Conservation (phyloP, 129 eudicot species). For the Silybum marianum region DNA sequence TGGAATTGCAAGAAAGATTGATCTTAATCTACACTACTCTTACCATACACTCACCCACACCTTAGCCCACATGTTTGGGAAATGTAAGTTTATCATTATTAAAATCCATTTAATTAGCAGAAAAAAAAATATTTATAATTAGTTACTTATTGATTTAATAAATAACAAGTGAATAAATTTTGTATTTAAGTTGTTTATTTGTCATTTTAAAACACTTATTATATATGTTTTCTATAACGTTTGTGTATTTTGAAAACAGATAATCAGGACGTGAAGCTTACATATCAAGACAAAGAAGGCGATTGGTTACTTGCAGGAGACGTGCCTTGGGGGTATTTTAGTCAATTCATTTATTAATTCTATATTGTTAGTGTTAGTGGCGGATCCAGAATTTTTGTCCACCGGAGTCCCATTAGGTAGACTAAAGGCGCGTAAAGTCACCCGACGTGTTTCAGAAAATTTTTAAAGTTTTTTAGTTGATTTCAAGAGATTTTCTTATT, state of each 20-base stretch:
- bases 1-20: conserved; percentile 71
- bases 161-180: not conserved
- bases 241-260: conserved; percentile 32
- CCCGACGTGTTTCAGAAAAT: no score
- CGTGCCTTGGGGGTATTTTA: conserved; percentile 66
- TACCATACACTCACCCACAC: conserved; percentile 49
- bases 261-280: conserved; percentile 49
- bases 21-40: conserved; percentile 48
- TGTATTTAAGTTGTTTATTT: not conserved
- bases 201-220: not conserved
- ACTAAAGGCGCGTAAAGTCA: no score
- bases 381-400: no score
- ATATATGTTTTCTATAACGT: not conserved
- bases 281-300: conserved; percentile 75
- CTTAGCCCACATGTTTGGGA: conserved; percentile 61
- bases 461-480: no score
- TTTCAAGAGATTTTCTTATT: no score
- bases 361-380: not conserved
- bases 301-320: conserved; percentile 87
- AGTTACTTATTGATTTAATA: not conserved
- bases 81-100: conserved; percentile 39
- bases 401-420: no score
- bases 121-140: not conserved
- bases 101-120: not conserved
- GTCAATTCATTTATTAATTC: not conserved